Base-by-base conservation (phyloP, 202 grass and related monocot species). In the Bolboschoenoplectus hybrid region DNA sequence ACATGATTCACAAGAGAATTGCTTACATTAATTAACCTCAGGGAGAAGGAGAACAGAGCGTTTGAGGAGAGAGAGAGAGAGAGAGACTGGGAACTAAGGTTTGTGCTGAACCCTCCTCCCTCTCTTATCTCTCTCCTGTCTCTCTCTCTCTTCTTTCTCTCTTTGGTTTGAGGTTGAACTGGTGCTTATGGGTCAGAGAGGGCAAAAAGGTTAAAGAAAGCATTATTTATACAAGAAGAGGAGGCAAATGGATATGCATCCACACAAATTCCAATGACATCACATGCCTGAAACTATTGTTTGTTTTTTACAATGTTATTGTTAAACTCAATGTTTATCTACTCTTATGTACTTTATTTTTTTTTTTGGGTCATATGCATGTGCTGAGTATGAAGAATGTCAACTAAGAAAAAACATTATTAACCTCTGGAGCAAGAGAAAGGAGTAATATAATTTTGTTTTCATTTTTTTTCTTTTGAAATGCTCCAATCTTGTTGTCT, bases 181-280 rank as follows among this genome's bases (percentile, higher is more conserved):
- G 49, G 74, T 79, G 74, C 76, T 80, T 39, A 0, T 13, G 8
- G 3, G 4, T 11, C n/a, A 11, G 36, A 44, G 57, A 47, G 16
- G 57, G 35, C 9, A 64, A 49, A 47, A 43, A 34, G 40, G 79
- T 64, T 81, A 53, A 81, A 81, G 13, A 52, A 82, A 80, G 39
- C 36, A 26, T 63, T 40, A 64, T 82, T 64, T 65, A 65, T 82
- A 49, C 12, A 14, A 32, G 38, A 2, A 9, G 17, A 35, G 41
- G 44, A 35, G 41, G 44, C 41, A 82, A 82, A 49, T n/a, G 80
- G 80, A 82, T 82, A 66, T 49, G 17, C 39, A 81, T 81, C 36
- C 35, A 44, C 43, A 10, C n/a, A 46, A 64, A 44, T 43, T 64
- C 34, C 38, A 12, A 81, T 41, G 53, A 61, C 12, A 9, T 63